Evolutionary conservation across 257 asterid species (phyloP).

Genomic region (Scutellaria galericulata): DNA sequence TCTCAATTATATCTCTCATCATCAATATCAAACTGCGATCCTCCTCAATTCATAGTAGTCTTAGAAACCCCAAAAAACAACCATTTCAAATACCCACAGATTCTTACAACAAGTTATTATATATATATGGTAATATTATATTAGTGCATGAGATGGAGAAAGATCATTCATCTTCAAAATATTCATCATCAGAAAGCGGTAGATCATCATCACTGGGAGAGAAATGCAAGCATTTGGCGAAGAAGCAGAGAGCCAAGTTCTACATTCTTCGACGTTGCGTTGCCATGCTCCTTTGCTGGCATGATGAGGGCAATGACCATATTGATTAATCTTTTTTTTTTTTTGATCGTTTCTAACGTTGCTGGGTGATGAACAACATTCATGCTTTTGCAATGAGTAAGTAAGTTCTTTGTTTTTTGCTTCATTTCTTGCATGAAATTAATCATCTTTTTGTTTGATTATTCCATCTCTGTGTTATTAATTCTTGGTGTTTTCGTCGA

Average conservation of each 20-base stretch:
- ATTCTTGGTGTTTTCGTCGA: no score
- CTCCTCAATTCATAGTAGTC: conserved; percentile 28
- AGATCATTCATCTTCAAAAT: neutral
- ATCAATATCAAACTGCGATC: neutral
- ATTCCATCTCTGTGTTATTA: no score
- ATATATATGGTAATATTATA: neutral
- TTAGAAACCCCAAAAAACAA: neutral
- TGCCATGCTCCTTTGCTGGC: conserved; percentile 86
- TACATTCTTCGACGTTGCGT: conserved; percentile 79
- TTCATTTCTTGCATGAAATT: no score
- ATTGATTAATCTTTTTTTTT: neutral
- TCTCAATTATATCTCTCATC: conserved; percentile 35
- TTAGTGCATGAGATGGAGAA: conserved; percentile 34
- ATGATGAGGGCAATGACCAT: conserved; percentile 49
- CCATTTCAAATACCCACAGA: neutral
- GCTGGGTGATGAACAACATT: no score
- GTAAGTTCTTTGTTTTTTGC: no score
- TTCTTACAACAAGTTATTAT: neutral
- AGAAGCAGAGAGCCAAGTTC: conserved; percentile 71
- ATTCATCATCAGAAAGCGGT: no score
- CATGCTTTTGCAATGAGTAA: no score
- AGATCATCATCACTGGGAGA: conserved; percentile 44
- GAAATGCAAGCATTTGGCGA: conserved; percentile 64
- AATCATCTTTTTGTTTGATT: no score
- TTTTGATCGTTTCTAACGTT: no score